Conservation (phyloP, 2,329 filamentous ascomycete genomes). For the Lomentospora prolificans region DNA sequence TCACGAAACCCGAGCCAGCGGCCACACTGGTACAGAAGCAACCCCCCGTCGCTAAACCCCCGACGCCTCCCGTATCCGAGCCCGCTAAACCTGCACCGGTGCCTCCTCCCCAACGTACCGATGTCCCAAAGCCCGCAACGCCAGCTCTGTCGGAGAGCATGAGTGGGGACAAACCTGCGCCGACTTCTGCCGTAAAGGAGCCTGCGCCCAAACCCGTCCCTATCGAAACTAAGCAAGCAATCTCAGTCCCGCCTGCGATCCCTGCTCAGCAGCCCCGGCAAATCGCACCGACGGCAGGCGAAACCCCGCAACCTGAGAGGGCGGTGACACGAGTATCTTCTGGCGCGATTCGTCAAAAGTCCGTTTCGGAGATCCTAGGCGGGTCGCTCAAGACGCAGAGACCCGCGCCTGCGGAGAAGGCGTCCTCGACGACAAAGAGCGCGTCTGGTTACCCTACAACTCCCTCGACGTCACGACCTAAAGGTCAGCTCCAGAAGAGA, state of each 20-base stretch:
- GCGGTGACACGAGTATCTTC: constrained; percentile 63
- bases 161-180: background rate
- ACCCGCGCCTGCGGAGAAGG: background rate
- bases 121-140: background rate
- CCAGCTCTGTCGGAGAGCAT: background rate
- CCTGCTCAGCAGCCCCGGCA: background rate
- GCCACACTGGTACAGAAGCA: background rate
- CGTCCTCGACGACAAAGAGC: constrained; percentile 9
- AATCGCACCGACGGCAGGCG: background rate
- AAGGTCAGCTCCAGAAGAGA: background rate
- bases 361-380: constrained; percentile 62
- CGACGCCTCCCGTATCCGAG: background rate
- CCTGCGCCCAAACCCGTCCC: background rate
- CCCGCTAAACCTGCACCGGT: background rate
- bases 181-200: background rate
- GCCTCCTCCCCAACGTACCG: background rate
- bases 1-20: background rate
- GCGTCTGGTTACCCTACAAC: background rate
- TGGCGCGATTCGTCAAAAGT: constrained; percentile 61
- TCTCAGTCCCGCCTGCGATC: background rate
- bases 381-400: constrained; percentile 23
- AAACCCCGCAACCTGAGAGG: constrained; percentile 21
- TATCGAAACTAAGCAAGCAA: background rate
- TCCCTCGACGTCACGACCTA: background rate
- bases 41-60: constrained; percentile 5